phyloP scores from a whole-genome alignment of 768 basidiomycete genomes.

The Pleurotus djamor region DNA sequence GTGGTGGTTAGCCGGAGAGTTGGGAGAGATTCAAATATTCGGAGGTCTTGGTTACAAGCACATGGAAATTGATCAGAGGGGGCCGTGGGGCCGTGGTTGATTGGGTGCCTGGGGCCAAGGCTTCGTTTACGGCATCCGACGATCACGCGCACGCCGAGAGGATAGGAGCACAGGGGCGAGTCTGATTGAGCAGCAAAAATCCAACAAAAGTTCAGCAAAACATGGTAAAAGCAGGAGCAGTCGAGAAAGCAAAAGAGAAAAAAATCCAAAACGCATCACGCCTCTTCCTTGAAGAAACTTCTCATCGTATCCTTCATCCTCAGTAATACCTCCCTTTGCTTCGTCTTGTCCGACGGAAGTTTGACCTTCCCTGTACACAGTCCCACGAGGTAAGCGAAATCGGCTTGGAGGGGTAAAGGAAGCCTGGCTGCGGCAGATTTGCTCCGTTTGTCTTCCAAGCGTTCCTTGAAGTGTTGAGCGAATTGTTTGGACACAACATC shows the following conservation, averaged over 20 bases:
- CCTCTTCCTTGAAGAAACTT: conserved; percentile 8
- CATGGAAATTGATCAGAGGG: neutral
- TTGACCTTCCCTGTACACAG: conserved; percentile 51
- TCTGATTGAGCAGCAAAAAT: neutral
- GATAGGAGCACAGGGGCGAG: neutral
- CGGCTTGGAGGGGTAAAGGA: conserved; percentile 83
- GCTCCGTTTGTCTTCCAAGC: conserved; percentile 64
- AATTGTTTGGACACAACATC: conserved; percentile 86
- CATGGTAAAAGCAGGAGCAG: neutral
- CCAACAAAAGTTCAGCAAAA: neutral
- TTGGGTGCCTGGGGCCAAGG: neutral
- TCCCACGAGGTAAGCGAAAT: conserved; percentile 79
- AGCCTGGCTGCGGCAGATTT: conserved; percentile 53
- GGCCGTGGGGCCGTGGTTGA: too few species aligned
- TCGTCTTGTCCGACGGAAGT: conserved; percentile 53
- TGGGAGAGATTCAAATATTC: neutral
- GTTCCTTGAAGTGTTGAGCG: conserved; percentile 83
- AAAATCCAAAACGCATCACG: neutral
- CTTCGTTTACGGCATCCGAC: neutral
- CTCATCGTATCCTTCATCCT: conserved; percentile 41
- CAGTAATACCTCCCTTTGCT: conserved; percentile 49
- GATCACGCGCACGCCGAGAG: neutral
- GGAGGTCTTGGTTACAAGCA: neutral
- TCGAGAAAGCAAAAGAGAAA: neutral
- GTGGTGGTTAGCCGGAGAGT: conserved; percentile 1